These are phyloP conservation scores for Nemania sp. DNA, from an alignment of 2,329 filamentous ascomycete species.

Conservation along the genomic window DNA sequence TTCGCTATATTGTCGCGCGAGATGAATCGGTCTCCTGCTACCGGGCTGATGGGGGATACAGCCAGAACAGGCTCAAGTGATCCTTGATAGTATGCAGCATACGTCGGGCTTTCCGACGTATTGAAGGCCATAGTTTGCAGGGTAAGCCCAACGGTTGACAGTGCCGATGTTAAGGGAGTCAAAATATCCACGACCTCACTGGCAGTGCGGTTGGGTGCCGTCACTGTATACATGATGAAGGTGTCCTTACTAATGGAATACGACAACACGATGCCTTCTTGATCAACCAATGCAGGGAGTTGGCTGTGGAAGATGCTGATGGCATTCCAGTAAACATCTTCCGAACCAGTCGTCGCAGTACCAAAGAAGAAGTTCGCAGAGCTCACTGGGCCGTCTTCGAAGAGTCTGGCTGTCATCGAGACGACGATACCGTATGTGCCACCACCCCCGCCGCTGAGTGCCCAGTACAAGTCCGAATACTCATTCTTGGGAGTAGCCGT, in stretches of 20 bases:
- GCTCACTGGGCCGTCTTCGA: conserved; percentile 48
- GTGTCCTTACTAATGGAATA: conserved; percentile 6
- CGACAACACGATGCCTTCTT: conserved; percentile 5
- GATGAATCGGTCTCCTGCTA: conserved; percentile 11
- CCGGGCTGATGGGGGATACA: conserved; percentile 4
- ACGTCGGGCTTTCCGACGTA: not conserved
- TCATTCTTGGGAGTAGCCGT: not conserved
- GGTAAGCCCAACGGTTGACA: not conserved
- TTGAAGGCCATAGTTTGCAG: conserved; percentile 5
- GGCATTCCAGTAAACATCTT: conserved; percentile 2
- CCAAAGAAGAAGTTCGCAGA: conserved; percentile 38
- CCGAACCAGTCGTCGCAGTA: conserved; percentile 1
- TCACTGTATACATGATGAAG: conserved; percentile 5
- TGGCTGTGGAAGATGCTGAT: conserved; percentile 1
- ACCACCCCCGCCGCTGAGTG: conserved; percentile 5
- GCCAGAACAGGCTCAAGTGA: conserved; percentile 8
- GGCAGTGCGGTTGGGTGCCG: conserved; percentile 6
- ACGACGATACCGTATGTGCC: conserved; percentile 3
- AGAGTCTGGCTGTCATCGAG: conserved; percentile 53
- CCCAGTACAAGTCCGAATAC: conserved; percentile 5
- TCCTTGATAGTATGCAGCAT: not conserved
- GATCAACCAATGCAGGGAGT: conserved; percentile 1
- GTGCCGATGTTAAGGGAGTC: not conserved
- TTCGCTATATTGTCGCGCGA: conserved; percentile 2
- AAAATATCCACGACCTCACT: not conserved